Evolutionary conservation across 2,329 filamentous ascomycete genomes (phyloP), one percentile per base, ranked within the genome.

Genomic region (Fusarium dlaminii): DNA sequence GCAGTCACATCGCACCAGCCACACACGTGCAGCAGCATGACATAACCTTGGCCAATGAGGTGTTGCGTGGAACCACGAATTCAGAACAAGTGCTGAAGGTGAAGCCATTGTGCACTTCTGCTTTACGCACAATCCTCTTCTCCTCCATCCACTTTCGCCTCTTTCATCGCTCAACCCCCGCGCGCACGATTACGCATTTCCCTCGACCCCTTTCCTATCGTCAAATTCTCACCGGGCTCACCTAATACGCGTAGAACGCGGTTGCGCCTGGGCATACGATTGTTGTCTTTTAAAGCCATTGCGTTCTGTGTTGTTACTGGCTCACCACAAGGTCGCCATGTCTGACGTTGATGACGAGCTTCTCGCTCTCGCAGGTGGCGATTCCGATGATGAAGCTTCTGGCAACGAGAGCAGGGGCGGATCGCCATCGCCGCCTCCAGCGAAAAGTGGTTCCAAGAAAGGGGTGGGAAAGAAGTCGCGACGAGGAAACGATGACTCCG

Each of bases 301-400:
- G 59, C 43, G 57, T 58, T 60, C 42, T 55, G 66, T 58, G 52
- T 60, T 32, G 45, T 57, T 63, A 32, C 66, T 37, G 34, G 48
- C 52, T 29, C 42, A 29, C 57, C 34, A 62, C 51, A 45, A 39
- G 63, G 34, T 65, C 70, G 88, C 74, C 79, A 97, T 98, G 95
- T 93, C 94, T 64, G 94, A 96, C 80, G 89, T 98, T 76, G 96
- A 98, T 81, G 95, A 96, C 78, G 96, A 98, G 86, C 91, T 98
- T 75, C 92, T 98, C 74, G 95, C 94, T 80, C 91, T 98, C 75
- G 96, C 95, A 62, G 96, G 94, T 79, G 94, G 94, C 76, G 92
- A 90, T 60, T 89, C 90, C 66, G 89, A 88, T 79, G 89, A 89
- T 77, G 89, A 90, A 82, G 88, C 80, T 57, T 82, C 85, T 79